These are phyloP conservation scores for Cordia subcordata DNA, from an alignment of 257 asterid genomes.

Conservation along the genomic window DNA sequence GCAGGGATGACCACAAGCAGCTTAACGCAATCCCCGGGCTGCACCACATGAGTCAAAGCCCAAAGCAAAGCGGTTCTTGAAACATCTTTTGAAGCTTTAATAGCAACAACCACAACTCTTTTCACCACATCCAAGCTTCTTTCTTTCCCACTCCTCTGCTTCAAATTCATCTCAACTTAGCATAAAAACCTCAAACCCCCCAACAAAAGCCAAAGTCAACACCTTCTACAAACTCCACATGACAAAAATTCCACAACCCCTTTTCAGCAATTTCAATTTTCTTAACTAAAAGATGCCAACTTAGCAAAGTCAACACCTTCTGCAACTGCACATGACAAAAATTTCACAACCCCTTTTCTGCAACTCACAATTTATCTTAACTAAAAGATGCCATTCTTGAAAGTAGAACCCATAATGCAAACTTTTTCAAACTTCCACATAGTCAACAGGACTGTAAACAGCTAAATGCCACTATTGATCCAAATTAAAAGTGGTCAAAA, in stretches of 20 bases:
- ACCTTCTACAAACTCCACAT: background rate
- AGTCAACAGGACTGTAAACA: background rate
- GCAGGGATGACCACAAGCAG: slow-evolving; percentile 56
- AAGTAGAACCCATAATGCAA: background rate
- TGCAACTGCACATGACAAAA: background rate
- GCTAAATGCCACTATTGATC: background rate
- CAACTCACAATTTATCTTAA: background rate
- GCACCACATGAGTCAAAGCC: slow-evolving; percentile 79
- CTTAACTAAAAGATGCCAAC: slow-evolving; percentile 15
- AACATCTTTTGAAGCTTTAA: slow-evolving; percentile 59
- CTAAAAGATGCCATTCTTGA: background rate
- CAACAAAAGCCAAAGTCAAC: background rate
- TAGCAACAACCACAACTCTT: slow-evolving; percentile 61
- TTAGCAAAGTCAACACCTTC: background rate
- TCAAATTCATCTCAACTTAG: slow-evolving; percentile 41
- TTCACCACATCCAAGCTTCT: slow-evolving; percentile 28
- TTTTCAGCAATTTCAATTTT: background rate
- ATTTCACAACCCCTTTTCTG: background rate
- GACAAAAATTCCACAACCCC: background rate
- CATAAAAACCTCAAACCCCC: slow-evolving; percentile 1
- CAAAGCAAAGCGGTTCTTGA: slow-evolving; percentile 64
- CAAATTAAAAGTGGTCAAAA: background rate
- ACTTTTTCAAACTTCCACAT: background rate
- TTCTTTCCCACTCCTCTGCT: slow-evolving; percentile 36
- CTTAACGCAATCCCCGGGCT: slow-evolving; percentile 64